Conservation (phyloP, 2,329 filamentous ascomycete species). For the Hymenoscyphus fructigenus region DNA sequence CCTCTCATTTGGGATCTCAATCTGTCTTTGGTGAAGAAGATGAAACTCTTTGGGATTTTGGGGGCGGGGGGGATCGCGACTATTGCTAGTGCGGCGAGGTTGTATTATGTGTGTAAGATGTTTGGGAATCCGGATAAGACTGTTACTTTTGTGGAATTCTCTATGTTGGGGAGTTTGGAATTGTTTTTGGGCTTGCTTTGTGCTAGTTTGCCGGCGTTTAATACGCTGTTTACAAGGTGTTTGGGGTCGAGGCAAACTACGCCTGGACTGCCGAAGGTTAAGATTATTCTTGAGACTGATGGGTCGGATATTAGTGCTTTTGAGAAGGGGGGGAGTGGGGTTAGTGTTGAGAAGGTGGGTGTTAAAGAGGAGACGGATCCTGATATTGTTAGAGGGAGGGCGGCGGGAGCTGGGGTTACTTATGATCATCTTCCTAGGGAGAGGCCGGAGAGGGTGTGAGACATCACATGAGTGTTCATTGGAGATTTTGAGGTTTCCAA, state of each 20-base stretch:
- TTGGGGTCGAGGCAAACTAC: too few species aligned
- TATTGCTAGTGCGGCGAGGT: conserved; percentile 5
- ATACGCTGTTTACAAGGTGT: background rate
- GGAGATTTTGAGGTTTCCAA: too few species aligned
- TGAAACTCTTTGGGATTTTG: conserved; percentile 13
- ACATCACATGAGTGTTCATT: too few species aligned
- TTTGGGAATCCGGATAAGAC: conserved; percentile 6
- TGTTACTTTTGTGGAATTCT: background rate
- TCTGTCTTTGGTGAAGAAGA: conserved; percentile 14
- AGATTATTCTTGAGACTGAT: too few species aligned
- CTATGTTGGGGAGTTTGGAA: background rate
- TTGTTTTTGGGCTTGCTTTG: background rate
- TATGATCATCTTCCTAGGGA: background rate
- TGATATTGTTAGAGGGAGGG: background rate
- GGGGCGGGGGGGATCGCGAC: conserved; percentile 15
- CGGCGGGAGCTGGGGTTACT: background rate
- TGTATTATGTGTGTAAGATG: background rate
- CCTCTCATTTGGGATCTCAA: conserved; percentile 36
- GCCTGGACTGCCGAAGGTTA: too few species aligned
- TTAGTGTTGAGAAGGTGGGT: background rate
- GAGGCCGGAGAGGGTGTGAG: background rate
- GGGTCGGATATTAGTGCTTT: background rate
- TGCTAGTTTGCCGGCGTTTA: background rate
- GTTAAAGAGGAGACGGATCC: background rate
- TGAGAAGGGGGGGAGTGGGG: background rate